Conservation (phyloP, 1,139 yeast species). For the Pichia sp. region DNA sequence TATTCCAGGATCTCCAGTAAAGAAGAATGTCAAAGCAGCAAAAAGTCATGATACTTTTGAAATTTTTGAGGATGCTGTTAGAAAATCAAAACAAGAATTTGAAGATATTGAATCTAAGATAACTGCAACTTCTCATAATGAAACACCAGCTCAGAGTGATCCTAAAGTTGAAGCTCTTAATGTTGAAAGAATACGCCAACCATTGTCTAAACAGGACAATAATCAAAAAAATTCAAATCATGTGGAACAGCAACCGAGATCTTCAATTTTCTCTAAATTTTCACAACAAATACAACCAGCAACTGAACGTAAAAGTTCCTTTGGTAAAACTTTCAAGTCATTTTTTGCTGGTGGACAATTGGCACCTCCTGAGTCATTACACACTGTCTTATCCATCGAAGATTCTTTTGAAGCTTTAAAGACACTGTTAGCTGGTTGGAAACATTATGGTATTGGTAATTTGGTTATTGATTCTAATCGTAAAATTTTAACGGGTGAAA, state of each 20-base stretch:
- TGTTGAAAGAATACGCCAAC: conserved; percentile 25
- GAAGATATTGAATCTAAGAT: conserved; percentile 7
- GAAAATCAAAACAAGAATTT: conserved; percentile 17
- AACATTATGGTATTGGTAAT: conserved; percentile 60
- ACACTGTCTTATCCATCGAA: conserved; percentile 43
- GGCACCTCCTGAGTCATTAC: conserved; percentile 25
- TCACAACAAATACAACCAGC: conserved; percentile 32
- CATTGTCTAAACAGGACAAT: conserved; percentile 31
- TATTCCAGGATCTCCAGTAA: conserved; percentile 33
- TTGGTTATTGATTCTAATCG: conserved; percentile 43
- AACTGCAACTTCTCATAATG: not conserved
- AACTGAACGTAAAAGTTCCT: conserved; percentile 23
- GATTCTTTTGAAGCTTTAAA: conserved; percentile 62
- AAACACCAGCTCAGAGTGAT: not conserved
- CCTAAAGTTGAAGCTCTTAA: not conserved
- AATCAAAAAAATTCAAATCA: conserved; percentile 12
- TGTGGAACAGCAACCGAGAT: conserved; percentile 27
- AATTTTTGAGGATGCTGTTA: conserved; percentile 19
- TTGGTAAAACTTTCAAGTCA: conserved; percentile 26
- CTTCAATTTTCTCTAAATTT: conserved; percentile 57
- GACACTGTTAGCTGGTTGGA: conserved; percentile 62
- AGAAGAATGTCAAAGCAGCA: conserved; percentile 20
- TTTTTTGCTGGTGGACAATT: conserved; percentile 30
- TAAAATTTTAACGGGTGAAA: conserved; percentile 49
- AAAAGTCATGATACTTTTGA: conserved; percentile 22